phyloP scores from a whole-genome alignment of 768 basidiomycete species.

The Mrakia frigida region DNA sequence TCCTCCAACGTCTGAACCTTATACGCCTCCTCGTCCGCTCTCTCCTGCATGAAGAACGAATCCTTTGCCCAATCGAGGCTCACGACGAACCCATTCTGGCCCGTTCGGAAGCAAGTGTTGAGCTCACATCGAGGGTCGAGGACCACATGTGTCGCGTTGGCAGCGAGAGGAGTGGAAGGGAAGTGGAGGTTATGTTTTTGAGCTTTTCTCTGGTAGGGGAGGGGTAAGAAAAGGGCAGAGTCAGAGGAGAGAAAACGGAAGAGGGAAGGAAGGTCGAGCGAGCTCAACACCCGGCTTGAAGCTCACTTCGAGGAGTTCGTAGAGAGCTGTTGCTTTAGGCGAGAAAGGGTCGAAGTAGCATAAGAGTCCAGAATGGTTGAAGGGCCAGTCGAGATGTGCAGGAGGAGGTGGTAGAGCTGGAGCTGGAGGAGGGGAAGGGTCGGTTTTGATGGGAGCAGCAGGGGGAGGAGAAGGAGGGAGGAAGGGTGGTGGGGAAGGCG shows the following conservation, averaged over 20 bases:
- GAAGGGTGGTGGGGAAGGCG: no score
- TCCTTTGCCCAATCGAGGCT: background rate
- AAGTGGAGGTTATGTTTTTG: background rate
- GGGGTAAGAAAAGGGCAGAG: background rate
- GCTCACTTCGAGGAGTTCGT: background rate
- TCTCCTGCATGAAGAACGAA: background rate
- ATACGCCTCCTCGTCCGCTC: background rate
- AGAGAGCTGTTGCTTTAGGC: background rate
- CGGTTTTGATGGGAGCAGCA: no score
- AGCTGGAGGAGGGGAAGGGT: no score
- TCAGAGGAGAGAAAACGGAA: background rate
- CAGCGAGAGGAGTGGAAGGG: background rate
- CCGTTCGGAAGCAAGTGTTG: background rate
- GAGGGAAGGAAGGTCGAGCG: background rate
- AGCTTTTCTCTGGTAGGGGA: background rate
- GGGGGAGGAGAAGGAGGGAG: no score
- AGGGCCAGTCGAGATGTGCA: background rate
- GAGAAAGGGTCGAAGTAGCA: slow-evolving; percentile 8
- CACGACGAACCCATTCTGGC: background rate
- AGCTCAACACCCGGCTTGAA: no score
- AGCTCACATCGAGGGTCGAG: background rate
- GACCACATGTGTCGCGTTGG: background rate
- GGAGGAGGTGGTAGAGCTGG: background rate
- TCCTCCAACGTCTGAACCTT: background rate
- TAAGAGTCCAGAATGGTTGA: background rate